Evolutionary conservation across 2,329 filamentous ascomycete genomes (phyloP).

Genomic region (Claviceps pazoutovae): DNA sequence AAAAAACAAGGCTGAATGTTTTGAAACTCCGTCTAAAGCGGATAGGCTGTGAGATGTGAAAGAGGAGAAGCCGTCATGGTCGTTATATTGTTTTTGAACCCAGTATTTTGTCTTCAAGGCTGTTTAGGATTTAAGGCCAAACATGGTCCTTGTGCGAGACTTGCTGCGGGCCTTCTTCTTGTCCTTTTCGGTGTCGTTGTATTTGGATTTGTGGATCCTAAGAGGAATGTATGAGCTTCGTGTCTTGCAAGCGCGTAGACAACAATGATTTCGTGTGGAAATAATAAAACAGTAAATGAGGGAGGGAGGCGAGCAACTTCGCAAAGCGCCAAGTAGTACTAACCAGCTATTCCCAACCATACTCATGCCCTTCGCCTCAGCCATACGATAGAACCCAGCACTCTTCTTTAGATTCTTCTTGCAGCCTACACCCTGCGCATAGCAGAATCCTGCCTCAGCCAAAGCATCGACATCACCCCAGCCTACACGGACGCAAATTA

Average conservation of each 20-base stretch:
- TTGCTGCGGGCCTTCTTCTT: slow-evolving; percentile 60
- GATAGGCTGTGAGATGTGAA: not conserved
- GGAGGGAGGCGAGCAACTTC: not conserved
- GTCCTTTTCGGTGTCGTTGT: slow-evolving; percentile 48
- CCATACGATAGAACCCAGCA: slow-evolving; percentile 77
- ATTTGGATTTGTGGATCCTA: slow-evolving; percentile 96
- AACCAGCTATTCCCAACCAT: slow-evolving; percentile 99
- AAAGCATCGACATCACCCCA: slow-evolving; percentile 95
- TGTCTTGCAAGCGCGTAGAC: too few species aligned
- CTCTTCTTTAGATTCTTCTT: slow-evolving; percentile 95
- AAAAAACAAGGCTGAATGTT: too few species aligned
- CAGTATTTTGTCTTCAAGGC: not conserved
- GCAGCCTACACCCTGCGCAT: slow-evolving; percentile 81
- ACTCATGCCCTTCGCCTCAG: slow-evolving; percentile 84
- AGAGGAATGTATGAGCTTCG: not conserved
- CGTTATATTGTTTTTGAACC: slow-evolving; percentile 9
- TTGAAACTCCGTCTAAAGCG: too few species aligned
- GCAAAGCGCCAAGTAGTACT: slow-evolving; percentile 21
- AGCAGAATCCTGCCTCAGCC: slow-evolving; percentile 90
- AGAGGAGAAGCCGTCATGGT: slow-evolving; percentile 14
- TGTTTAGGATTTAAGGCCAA: slow-evolving; percentile 33
- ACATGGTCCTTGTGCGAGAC: slow-evolving; percentile 61
- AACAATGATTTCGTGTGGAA: too few species aligned
- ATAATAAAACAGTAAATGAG: too few species aligned
- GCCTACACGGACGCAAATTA: slow-evolving; percentile 24